phyloP scores from a whole-genome alignment of 805 yeast species.

The Millerozyma acaciae region DNA sequence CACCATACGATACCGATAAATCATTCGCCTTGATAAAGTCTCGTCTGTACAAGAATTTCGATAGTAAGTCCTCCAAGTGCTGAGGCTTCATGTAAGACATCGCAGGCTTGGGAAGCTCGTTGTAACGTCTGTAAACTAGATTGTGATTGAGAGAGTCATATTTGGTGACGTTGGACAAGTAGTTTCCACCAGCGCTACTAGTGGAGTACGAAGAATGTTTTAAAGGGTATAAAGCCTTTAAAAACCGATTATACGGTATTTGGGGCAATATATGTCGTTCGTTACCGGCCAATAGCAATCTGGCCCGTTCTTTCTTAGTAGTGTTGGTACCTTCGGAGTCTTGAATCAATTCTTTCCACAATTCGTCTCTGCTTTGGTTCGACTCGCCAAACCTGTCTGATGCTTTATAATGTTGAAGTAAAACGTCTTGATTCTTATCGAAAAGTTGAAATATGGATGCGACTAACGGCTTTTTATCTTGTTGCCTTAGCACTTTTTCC shows the following conservation, averaged over 20 bases:
- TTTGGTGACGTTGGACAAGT: slow-evolving; percentile 11
- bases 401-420: too few species aligned
- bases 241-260: slow-evolving; percentile 9
- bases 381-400: too few species aligned
- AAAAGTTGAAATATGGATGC: too few species aligned
- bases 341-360: slow-evolving; percentile 4
- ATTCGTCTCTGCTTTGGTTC: slow-evolving; percentile 1
- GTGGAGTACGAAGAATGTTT: slow-evolving; percentile 3
- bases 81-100: slow-evolving; percentile 20
- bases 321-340: background rate
- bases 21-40: slow-evolving; percentile 25
- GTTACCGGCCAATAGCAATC: background rate
- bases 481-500: background rate
- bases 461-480: background rate
- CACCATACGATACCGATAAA: slow-evolving; percentile 5
- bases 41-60: slow-evolving; percentile 18
- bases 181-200: too few species aligned
- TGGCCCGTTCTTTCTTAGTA: background rate
- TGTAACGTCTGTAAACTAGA: slow-evolving; percentile 20
- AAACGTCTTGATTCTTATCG: too few species aligned
- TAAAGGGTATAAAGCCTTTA: slow-evolving; percentile 18
- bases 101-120: slow-evolving; percentile 23
- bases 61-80: slow-evolving; percentile 27
- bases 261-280: slow-evolving; percentile 3
- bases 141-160: slow-evolving; percentile 22